Conservation (phyloP, 768 basidiomycete species). For the Leccinum olivaceopallidum region DNA sequence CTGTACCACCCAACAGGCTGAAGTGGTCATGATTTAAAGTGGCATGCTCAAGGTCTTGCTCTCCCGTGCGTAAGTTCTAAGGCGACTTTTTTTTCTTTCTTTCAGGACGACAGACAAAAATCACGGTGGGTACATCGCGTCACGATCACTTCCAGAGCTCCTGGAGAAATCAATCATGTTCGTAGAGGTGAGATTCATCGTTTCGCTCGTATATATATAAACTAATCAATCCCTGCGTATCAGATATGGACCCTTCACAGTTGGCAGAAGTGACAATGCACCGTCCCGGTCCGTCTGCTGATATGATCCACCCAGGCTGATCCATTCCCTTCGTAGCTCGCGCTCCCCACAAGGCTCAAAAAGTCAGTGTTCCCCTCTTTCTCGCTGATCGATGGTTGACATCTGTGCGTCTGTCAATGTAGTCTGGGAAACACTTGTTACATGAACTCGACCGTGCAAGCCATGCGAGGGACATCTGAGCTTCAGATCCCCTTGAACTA, state of each 20-base stretch:
- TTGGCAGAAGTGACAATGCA: constrained; percentile 74
- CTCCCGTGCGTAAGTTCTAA: not conserved
- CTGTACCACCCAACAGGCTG: constrained; percentile 85
- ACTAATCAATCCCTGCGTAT: constrained; percentile 2
- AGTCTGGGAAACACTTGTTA: constrained; percentile 95
- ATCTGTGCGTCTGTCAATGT: not conserved
- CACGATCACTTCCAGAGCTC: constrained; percentile 62
- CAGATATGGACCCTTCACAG: constrained; percentile 59
- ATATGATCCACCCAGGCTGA: constrained; percentile 1
- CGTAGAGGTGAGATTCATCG: constrained; percentile 62
- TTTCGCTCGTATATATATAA: not conserved
- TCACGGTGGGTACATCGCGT: too few relatives aligned
- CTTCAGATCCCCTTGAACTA: constrained; percentile 68
- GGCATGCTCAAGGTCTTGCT: constrained; percentile 79
- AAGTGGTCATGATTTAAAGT: constrained; percentile 93
- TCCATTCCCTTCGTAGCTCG: constrained; percentile 46
- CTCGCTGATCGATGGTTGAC: not conserved
- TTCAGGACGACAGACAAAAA: too few relatives aligned
- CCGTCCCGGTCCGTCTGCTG: not conserved
- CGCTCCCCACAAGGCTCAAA: constrained; percentile 76
- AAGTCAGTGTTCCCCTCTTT: constrained; percentile 48
- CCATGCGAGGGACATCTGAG: constrained; percentile 90
- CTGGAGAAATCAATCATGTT: constrained; percentile 79
- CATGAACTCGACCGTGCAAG: constrained; percentile 95
- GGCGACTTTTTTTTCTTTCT: too few relatives aligned